phyloP scores from a whole-genome alignment of 495 filamentous ascomycete genomes.

The Sordaria brevicollis region DNA sequence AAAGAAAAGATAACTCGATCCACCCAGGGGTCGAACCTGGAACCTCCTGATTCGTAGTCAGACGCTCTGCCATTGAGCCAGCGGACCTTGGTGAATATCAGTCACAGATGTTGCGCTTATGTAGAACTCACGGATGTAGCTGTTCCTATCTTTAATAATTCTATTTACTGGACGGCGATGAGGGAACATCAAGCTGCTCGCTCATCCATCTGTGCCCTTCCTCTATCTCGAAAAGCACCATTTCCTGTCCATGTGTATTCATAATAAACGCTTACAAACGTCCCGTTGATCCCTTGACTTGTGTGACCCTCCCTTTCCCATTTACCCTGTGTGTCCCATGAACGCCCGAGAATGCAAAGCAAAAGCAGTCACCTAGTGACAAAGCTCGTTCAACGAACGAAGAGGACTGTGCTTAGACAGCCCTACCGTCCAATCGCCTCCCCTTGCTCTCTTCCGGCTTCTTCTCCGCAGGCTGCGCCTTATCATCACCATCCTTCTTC shows the following conservation, averaged over 20 bases:
- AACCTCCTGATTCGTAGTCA: background rate
- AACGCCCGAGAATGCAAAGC: background rate
- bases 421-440: constrained; percentile 28
- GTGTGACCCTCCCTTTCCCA: background rate
- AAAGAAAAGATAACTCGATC: background rate
- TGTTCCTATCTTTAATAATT: background rate
- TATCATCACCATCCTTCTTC: constrained; percentile 35
- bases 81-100: background rate
- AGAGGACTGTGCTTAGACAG: constrained; percentile 1
- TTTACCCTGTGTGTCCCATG: background rate
- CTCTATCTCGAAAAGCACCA: background rate
- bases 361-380: background rate
- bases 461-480: constrained; percentile 23
- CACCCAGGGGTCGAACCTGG: background rate
- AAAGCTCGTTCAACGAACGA: background rate
- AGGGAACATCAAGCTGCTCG: background rate
- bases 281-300: background rate
- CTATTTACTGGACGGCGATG: background rate
- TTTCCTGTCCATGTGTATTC: background rate
- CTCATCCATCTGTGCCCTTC: background rate
- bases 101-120: background rate
- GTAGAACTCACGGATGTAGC: background rate
- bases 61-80: background rate
- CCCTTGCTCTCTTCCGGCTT: constrained; percentile 21
- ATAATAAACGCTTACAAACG: background rate